phyloP scores from a whole-genome alignment of 768 basidiomycete genomes.

The Phylloporus rhodoxanthus region DNA sequence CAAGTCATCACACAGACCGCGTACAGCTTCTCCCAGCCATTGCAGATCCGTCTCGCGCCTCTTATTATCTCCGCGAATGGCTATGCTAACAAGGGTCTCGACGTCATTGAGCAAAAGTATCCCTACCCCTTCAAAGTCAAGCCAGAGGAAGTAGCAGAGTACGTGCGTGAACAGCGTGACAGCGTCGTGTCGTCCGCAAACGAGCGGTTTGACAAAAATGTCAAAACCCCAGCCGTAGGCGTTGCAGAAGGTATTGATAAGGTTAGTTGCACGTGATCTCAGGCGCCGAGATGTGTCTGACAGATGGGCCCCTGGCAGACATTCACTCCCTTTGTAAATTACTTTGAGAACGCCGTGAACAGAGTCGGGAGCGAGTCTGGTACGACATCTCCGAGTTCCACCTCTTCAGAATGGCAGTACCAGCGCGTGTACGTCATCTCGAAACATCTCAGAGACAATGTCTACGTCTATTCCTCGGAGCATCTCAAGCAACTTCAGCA shows the following conservation, averaged over 20 bases:
- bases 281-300: slow-evolving; percentile 11
- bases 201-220: slow-evolving; percentile 60
- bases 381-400: slow-evolving; percentile 40
- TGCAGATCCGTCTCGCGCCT: slow-evolving; percentile 62
- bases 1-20: slow-evolving; percentile 55
- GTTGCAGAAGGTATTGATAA: slow-evolving; percentile 69
- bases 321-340: slow-evolving; percentile 72
- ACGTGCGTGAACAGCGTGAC: slow-evolving; percentile 53
- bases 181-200: slow-evolving; percentile 48
- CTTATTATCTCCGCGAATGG: slow-evolving; percentile 57
- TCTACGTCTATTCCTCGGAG: slow-evolving; percentile 62
- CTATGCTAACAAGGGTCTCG: slow-evolving; percentile 69
- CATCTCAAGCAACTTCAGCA: slow-evolving; percentile 65
- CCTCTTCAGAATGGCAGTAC: slow-evolving; percentile 55
- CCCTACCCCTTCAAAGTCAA: slow-evolving; percentile 72
- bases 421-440: slow-evolving; percentile 68
- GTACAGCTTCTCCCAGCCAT: slow-evolving; percentile 57
- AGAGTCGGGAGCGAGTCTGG: slow-evolving; percentile 41
- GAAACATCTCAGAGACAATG: slow-evolving; percentile 53
- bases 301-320: slow-evolving; percentile 39
- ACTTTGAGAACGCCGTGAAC: slow-evolving; percentile 57
- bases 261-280: slow-evolving; percentile 37
- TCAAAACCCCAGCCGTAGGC: slow-evolving; percentile 56
- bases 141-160: slow-evolving; percentile 62
- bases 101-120: slow-evolving; percentile 65